Conservation (phyloP, 192 early-diverging fungal genomes). For the Coemansia sp. region DNA sequence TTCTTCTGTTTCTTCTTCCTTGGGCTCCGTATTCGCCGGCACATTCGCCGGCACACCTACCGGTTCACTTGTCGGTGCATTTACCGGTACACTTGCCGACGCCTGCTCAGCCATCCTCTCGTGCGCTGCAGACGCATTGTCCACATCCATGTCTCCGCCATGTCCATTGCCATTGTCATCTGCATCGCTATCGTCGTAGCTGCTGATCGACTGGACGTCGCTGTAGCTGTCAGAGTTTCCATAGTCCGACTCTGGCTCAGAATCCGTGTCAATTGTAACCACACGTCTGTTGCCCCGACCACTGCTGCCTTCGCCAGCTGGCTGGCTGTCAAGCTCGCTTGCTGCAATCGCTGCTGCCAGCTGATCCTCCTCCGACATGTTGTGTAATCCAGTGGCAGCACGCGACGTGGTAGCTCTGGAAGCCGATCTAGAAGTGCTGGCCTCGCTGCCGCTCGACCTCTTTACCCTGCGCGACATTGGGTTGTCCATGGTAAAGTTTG, state of each 20-base stretch:
- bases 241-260: constrained; percentile 25
- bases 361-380: constrained; percentile 90
- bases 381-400: constrained; percentile 52
- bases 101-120: constrained; percentile 19
- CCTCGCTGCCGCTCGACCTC: constrained; percentile 14
- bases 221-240: constrained; percentile 39
- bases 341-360: constrained; percentile 79
- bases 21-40: background rate
- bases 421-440: constrained; percentile 8
- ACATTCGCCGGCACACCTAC: constrained; percentile 4
- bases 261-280: constrained; percentile 16
- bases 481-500: constrained; percentile 54
- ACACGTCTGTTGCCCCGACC: background rate
- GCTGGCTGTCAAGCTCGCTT: constrained; percentile 53
- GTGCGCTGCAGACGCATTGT: constrained; percentile 16
- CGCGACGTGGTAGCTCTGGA: constrained; percentile 11
- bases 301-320: background rate
- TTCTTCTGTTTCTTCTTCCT: no score
- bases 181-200: constrained; percentile 14
- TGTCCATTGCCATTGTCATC: constrained; percentile 37
- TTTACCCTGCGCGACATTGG: constrained; percentile 10
- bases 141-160: constrained; percentile 39
- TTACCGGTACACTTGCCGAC: no score
- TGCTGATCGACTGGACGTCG: constrained; percentile 41
- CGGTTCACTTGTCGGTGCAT: background rate